These are phyloP conservation scores for Kwoniella sp. DNA, from an alignment of 768 basidiomycete species.

Conservation along the genomic window DNA sequence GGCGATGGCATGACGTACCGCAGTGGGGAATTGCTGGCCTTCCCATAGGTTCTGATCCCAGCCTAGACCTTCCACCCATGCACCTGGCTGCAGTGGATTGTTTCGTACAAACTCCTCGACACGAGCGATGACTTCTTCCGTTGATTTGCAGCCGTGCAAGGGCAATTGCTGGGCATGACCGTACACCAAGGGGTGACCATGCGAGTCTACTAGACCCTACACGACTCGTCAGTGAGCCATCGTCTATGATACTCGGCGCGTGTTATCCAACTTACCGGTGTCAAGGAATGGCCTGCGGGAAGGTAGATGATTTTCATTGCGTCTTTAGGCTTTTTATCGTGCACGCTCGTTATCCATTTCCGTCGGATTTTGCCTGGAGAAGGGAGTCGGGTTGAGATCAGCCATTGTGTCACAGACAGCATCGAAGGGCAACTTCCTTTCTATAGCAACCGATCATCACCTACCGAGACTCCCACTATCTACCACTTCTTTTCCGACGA, in stretches of 20 bases:
- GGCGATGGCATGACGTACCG: constrained; percentile 56
- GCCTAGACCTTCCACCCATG: constrained; percentile 83
- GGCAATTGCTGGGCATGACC: constrained; percentile 48
- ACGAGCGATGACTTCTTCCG: constrained; percentile 34
- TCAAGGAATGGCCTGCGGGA: constrained; percentile 37
- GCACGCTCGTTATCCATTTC: constrained; percentile 6
- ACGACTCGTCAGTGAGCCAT: neutral
- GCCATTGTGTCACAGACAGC: neutral
- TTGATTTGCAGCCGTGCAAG: constrained; percentile 35
- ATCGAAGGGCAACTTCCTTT: too few species aligned
- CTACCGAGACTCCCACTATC: constrained; percentile 45
- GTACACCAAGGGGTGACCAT: constrained; percentile 51
- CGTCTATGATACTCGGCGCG: too few species aligned
- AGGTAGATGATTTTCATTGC: constrained; percentile 36
- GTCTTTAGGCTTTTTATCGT: constrained; percentile 15
- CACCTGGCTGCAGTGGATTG: constrained; percentile 28
- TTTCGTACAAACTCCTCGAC: constrained; percentile 43
- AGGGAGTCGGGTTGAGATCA: neutral
- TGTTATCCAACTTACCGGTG: constrained; percentile 32
- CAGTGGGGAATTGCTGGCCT: constrained; percentile 79
- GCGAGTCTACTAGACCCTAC: constrained; percentile 52
- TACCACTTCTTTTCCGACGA: constrained; percentile 35
- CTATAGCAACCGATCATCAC: neutral
- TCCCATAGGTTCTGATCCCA: constrained; percentile 81
- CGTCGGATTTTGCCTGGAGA: constrained; percentile 22